Evolutionary conservation across 768 basidiomycete species (phyloP).

Genomic region (Mycena latifolia): DNA sequence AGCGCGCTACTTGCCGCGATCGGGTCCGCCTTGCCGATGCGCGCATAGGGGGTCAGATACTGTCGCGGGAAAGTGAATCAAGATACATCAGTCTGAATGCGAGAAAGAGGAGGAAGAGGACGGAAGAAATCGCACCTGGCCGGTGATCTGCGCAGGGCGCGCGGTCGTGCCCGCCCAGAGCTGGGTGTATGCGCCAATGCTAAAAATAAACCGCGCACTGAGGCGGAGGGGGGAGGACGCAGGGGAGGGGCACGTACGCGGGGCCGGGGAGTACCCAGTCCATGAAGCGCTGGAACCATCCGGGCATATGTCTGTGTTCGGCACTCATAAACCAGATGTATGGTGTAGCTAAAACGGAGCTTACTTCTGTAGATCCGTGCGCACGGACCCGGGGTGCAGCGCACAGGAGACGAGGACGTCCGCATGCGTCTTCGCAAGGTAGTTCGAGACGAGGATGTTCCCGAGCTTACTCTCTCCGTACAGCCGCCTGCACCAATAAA

Average conservation of each 20-base stretch:
- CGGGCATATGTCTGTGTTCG: neutral
- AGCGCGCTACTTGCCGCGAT: constrained; percentile 1
- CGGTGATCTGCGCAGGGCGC: constrained; percentile 12
- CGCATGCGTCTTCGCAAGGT: constrained; percentile 42
- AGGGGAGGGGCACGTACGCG: neutral
- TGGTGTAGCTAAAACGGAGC: neutral
- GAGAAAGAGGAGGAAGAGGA: too few species aligned
- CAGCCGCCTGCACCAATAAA: neutral
- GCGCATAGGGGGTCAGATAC: too few species aligned
- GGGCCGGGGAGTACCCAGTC: neutral
- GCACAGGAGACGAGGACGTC: constrained; percentile 43
- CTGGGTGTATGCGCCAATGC: neutral
- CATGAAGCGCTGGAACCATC: neutral
- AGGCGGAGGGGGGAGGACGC: neutral
- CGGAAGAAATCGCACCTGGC: neutral
- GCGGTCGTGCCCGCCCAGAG: constrained; percentile 28
- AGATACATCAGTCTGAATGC: too few species aligned
- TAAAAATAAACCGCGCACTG: neutral
- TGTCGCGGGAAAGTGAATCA: too few species aligned
- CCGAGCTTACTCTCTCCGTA: constrained; percentile 37
- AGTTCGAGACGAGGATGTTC: constrained; percentile 37
- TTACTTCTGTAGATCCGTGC: constrained; percentile 26
- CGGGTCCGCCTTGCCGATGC: neutral
- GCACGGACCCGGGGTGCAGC: constrained; percentile 42
- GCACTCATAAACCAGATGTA: too few species aligned